phyloP scores from a whole-genome alignment of 129 eudicot genomes.

The Ambrosia trifida region DNA sequence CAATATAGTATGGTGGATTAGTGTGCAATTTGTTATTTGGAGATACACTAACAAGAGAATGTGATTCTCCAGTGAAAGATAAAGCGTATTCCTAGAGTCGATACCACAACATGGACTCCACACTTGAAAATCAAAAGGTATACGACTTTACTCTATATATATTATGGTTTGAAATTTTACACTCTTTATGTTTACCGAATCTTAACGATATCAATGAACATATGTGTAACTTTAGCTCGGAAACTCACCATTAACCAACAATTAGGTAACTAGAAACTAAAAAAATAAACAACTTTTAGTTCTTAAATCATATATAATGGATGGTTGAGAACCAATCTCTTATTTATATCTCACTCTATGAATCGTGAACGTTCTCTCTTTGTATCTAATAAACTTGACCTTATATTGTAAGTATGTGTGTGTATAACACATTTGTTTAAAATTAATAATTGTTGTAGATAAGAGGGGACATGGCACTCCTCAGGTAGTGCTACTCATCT shows the following conservation, averaged over 20 bases:
- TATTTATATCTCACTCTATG: too few relatives aligned
- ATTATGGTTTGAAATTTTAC: background rate
- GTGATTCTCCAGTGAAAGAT: slow-evolving; percentile 26
- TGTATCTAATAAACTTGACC: too few relatives aligned
- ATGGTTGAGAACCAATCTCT: background rate
- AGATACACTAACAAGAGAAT: slow-evolving; percentile 38
- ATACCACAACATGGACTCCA: background rate
- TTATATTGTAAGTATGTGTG: too few relatives aligned
- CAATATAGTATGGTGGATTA: background rate
- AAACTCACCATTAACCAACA: background rate
- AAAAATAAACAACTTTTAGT: too few relatives aligned
- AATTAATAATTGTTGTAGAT: background rate
- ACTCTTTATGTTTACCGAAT: background rate
- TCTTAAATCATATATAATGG: background rate
- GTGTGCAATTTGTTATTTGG: slow-evolving; percentile 12
- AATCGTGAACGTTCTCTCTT: too few relatives aligned
- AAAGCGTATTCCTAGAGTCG: background rate
- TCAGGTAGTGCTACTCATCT: too few relatives aligned
- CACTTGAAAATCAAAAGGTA: background rate
- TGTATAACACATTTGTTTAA: too few relatives aligned
- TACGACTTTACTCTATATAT: background rate
- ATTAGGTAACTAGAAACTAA: too few relatives aligned
- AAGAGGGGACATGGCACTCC: background rate
- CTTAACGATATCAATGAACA: background rate
- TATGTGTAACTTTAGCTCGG: background rate